Conservation (phyloP, 2,329 filamentous ascomycete species). For the Fusarium sp. region DNA sequence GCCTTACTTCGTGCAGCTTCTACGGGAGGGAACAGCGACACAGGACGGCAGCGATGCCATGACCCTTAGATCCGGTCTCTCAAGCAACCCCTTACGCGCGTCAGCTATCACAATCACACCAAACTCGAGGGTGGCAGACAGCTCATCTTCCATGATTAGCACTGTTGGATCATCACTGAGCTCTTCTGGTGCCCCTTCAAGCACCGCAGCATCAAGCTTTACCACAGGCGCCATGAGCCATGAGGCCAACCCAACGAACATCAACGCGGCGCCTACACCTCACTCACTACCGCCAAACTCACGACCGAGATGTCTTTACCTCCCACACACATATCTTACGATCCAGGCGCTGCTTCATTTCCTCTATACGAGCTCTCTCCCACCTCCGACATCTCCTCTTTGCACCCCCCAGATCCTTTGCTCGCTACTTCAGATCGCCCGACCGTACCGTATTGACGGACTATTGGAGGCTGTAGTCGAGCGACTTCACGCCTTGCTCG, state of each 20-base stretch:
- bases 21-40: slow-evolving; percentile 79
- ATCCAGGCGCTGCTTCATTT: slow-evolving; percentile 91
- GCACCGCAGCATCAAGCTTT: slow-evolving; percentile 55
- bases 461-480: slow-evolving; percentile 92
- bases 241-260: slow-evolving; percentile 49
- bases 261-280: slow-evolving; percentile 66
- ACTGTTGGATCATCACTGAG: slow-evolving; percentile 54
- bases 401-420: slow-evolving; percentile 96
- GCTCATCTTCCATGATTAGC: slow-evolving; percentile 56
- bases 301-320: slow-evolving; percentile 85
- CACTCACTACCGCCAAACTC: slow-evolving; percentile 66
- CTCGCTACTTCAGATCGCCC: slow-evolving; percentile 89
- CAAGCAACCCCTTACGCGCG: slow-evolving; percentile 69
- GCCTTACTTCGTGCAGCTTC: slow-evolving; percentile 90
- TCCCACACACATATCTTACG: slow-evolving; percentile 91
- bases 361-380: slow-evolving; percentile 90
- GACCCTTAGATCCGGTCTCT: slow-evolving; percentile 73
- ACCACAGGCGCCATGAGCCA: slow-evolving; percentile 49
- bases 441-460: slow-evolving; percentile 92
- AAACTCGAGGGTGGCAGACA: slow-evolving; percentile 60
- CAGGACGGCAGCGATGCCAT: slow-evolving; percentile 77
- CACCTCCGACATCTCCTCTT: slow-evolving; percentile 75
- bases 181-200: slow-evolving; percentile 50
- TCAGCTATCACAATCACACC: slow-evolving; percentile 88
- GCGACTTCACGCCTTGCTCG: slow-evolving; percentile 85